Base-by-base conservation (phyloP, 2,329 filamentous ascomycete species). In the Xylariaceae sp. region DNA sequence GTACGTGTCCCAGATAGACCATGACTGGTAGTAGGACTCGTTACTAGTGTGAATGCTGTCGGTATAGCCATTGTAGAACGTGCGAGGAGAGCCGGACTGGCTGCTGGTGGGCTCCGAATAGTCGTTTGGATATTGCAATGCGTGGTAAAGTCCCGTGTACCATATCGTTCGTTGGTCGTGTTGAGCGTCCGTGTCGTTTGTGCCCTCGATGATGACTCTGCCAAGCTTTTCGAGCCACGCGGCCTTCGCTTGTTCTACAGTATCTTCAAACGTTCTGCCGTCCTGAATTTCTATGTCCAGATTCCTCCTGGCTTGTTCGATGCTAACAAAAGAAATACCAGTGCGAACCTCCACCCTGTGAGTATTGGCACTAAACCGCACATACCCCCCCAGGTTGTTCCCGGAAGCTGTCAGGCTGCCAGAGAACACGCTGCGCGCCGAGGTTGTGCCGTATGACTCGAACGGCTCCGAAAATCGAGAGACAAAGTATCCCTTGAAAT, bases 1-100 rank as follows among this genome's bases (percentile, higher is more conserved):
- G 45, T 68, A 71, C 0, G 68, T 71, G 37, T 71, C 68, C 68
- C 68, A 71, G 34, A 71, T 69, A 1, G 65, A 69, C 68, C 68
- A 71, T 1, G 66, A 70, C 44, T 71, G 68, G 42, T 70, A 70
- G 47, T 71, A 71, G 0, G 65, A 68, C 31, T 71, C 67, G 21
- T 64, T 57, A 4, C 47, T 55, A 8, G 53, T 52, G 31, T 69
- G 65, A 1, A 69, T 48, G 18, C 58, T 65, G 34, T 71, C 67
- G 0, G 67, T 70, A 36, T 70, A 71, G 11, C 68, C 68, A 24
- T 62, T 67, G 44, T 71, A 71, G 48, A 64, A 69, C 1, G 51
- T 56, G 13, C 62, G 57, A 2, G 37, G 13, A 3, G 46, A 45
- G 6, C 32, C 40, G 2, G 42, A 27, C 1, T 50, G 40, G 2